phyloP scores from a whole-genome alignment of 768 basidiomycete species.

The Gymnopilus dilepis region DNA sequence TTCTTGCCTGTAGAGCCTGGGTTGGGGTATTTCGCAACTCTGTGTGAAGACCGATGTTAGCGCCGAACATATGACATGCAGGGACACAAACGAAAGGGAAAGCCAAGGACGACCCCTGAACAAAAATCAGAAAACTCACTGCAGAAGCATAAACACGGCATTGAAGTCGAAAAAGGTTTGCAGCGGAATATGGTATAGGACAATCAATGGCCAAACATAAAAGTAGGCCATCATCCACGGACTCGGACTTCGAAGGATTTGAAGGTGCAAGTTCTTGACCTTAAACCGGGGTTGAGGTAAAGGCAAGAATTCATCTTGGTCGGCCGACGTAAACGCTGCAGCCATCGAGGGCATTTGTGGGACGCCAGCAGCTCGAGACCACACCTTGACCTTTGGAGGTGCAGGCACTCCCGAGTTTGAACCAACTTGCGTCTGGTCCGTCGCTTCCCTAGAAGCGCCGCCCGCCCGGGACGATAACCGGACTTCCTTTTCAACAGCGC shows the following conservation, averaged over 20 bases:
- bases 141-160: slow-evolving; percentile 78
- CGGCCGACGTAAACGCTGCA: slow-evolving; percentile 11
- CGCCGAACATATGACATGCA: neutral
- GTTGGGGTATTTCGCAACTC: slow-evolving; percentile 78
- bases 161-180: slow-evolving; percentile 93
- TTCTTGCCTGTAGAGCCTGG: slow-evolving; percentile 72
- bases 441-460: slow-evolving; percentile 42
- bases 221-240: slow-evolving; percentile 61
- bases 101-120: neutral
- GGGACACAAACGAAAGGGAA: neutral
- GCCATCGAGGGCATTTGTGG: slow-evolving; percentile 24
- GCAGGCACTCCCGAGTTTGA: slow-evolving; percentile 24
- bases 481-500: slow-evolving; percentile 38
- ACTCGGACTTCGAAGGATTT: slow-evolving; percentile 68
- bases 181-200: slow-evolving; percentile 72
- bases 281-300: slow-evolving; percentile 68
- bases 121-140: slow-evolving; percentile 57
- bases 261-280: slow-evolving; percentile 68
- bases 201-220: slow-evolving; percentile 71
- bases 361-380: slow-evolving; percentile 22
- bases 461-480: slow-evolving; percentile 14
- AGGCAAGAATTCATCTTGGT: slow-evolving; percentile 27
- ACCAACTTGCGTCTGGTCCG: slow-evolving; percentile 53
- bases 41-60: slow-evolving; percentile 41
- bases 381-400: slow-evolving; percentile 25